phyloP scores from a whole-genome alignment of 371 early-diverging fungal species.

The Actinomortierella ambigua region DNA sequence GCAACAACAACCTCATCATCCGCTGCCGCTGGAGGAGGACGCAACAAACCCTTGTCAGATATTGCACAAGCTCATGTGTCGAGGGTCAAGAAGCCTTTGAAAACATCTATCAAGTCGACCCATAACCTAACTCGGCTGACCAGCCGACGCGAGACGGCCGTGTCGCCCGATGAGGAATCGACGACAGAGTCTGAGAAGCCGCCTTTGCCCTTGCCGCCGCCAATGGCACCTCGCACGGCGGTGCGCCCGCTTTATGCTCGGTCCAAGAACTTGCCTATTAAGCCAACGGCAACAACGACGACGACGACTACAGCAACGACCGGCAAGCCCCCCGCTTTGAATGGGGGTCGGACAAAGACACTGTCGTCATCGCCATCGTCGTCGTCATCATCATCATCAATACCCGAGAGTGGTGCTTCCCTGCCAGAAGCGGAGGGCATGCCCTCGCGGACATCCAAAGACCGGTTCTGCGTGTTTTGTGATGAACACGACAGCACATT shows the following conservation, averaged over 20 bases:
- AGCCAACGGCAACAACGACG: no score
- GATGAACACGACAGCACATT: slow-evolving; percentile 69
- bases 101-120: slow-evolving; percentile 28
- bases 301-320: no score
- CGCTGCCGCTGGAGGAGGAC: no score
- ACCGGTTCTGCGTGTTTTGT: slow-evolving; percentile 76
- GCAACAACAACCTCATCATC: no score
- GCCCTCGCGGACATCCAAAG: slow-evolving; percentile 11
- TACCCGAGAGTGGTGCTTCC: background rate
- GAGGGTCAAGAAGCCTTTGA: slow-evolving; percentile 32
- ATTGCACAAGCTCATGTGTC: slow-evolving; percentile 36
- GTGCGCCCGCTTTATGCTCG: slow-evolving; percentile 17
- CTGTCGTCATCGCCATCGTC: background rate
- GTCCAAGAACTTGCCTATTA: background rate
- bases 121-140: slow-evolving; percentile 23
- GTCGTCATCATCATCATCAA: background rate
- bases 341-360: slow-evolving; percentile 3
- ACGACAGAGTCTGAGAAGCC: slow-evolving; percentile 38
- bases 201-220: slow-evolving; percentile 1
- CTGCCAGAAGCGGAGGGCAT: background rate
- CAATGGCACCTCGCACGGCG: slow-evolving; percentile 1
- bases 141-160: slow-evolving; percentile 20
- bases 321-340: slow-evolving; percentile 1
- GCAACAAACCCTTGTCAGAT: slow-evolving; percentile 12
- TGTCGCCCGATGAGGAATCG: slow-evolving; percentile 40